Conservation (phyloP, 208 protist genomes). For the Histomonas meleagridis region DNA sequence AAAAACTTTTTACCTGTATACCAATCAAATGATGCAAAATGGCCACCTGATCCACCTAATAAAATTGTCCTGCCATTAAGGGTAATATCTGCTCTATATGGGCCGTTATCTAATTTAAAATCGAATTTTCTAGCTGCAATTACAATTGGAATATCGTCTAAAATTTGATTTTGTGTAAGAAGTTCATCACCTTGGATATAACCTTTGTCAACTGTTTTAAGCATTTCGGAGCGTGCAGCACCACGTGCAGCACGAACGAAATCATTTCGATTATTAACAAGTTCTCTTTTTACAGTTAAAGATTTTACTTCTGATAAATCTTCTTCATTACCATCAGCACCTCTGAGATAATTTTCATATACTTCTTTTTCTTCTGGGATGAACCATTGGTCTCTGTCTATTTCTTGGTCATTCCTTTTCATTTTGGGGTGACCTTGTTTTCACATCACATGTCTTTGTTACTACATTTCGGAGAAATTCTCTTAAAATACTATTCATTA, state of each 20-base stretch:
- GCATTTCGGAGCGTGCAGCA: slow-evolving; percentile 24
- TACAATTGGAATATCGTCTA: background rate
- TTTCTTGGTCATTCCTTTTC: no score
- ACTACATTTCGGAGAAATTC: no score
- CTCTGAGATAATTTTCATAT: background rate
- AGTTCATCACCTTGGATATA: background rate
- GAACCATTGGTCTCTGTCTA: slow-evolving; percentile 18
- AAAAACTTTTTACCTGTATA: background rate
- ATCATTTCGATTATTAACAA: background rate
- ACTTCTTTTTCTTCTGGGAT: background rate
- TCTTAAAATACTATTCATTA: no score
- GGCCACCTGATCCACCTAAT: background rate
- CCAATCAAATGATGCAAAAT: slow-evolving; percentile 10
- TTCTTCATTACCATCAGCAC: background rate
- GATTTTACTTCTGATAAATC: background rate
- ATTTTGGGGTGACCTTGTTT: no score
- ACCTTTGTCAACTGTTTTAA: slow-evolving; percentile 8
- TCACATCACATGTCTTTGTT: no score
- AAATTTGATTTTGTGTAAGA: background rate
- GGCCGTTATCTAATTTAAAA: background rate
- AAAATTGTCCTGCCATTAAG: background rate
- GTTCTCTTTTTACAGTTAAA: background rate
- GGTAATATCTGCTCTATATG: slow-evolving; percentile 1
- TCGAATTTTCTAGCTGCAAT: slow-evolving; percentile 21
- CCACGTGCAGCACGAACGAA: background rate